Evolutionary conservation across 495 filamentous ascomycete genomes (phyloP).

Genomic region (Daldinia caldariorum): DNA sequence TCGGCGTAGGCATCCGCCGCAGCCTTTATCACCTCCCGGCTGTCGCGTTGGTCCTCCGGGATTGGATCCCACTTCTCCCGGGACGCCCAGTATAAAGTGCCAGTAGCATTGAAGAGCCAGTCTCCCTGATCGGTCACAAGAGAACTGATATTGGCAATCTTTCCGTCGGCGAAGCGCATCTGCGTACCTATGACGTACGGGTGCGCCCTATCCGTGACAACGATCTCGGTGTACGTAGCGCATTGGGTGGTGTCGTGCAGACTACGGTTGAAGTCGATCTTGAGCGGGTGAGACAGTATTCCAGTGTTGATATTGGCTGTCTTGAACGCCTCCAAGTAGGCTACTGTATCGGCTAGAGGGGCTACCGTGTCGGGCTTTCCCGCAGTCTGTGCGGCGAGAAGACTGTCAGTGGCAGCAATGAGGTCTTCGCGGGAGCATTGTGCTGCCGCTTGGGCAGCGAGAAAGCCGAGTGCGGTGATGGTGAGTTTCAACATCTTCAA

Average conservation of each 20-base stretch:
- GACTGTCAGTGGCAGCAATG: constrained; percentile 51
- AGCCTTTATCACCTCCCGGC: constrained; percentile 57
- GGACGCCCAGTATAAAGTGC: constrained; percentile 57
- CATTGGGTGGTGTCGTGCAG: constrained; percentile 60
- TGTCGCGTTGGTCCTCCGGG: constrained; percentile 54
- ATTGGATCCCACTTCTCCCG: constrained; percentile 58
- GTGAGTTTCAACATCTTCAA: constrained; percentile 43
- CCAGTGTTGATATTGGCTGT: constrained; percentile 49
- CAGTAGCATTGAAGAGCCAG: constrained; percentile 63
- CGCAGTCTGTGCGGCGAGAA: constrained; percentile 57
- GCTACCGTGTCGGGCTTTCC: constrained; percentile 49
- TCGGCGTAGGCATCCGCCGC: constrained; percentile 61
- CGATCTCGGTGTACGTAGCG: constrained; percentile 63
- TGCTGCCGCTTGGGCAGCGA: constrained; percentile 35
- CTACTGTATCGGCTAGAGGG: constrained; percentile 39
- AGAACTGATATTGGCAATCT: constrained; percentile 53
- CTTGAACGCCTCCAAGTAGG: constrained; percentile 58
- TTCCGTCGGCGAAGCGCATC: constrained; percentile 49
- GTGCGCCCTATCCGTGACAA: constrained; percentile 53
- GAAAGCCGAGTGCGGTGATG: constrained; percentile 33
- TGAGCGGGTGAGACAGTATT: constrained; percentile 55
- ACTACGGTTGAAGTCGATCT: constrained; percentile 59
- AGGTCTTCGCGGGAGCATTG: constrained; percentile 56
- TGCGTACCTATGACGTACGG: constrained; percentile 63
- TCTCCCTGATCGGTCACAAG: constrained; percentile 56